Evolutionary conservation across 768 basidiomycete genomes (phyloP).

Genomic region (Tylopilus rubrobrunneus): DNA sequence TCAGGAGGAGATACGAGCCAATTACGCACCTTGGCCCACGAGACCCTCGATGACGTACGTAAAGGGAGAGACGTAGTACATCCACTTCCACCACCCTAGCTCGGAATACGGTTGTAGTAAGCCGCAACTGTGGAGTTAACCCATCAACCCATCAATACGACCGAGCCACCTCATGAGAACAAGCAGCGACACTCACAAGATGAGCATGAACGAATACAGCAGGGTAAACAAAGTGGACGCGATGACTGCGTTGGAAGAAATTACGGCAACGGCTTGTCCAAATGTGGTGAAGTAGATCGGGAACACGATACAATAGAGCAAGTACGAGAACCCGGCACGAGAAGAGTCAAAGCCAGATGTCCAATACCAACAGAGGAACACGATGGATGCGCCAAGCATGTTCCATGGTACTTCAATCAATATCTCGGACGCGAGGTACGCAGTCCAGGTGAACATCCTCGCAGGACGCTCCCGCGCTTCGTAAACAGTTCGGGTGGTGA

Average conservation of each 20-base stretch:
- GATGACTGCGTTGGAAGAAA: neutral
- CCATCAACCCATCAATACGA: neutral
- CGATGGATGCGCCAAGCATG: neutral
- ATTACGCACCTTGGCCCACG: constrained; percentile 24
- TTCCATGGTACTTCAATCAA: neutral
- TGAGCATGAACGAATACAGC: neutral
- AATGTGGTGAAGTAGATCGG: neutral
- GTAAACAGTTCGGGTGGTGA: neutral
- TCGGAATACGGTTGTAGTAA: neutral
- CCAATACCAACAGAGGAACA: neutral
- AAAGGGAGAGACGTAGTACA: constrained; percentile 44
- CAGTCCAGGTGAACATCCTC: neutral
- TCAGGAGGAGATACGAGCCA: too few species aligned
- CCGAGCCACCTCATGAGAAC: neutral
- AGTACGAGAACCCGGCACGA: neutral
- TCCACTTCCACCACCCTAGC: neutral
- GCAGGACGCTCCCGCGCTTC: neutral
- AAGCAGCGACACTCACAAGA: neutral
- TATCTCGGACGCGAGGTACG: neutral
- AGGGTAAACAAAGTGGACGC: neutral
- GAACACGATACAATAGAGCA: neutral
- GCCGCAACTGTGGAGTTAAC: neutral
- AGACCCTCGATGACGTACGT: constrained; percentile 50
- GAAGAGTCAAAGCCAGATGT: neutral
- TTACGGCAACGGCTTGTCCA: neutral